Evolutionary conservation across 805 yeast species (phyloP).

Genomic region (Wickerhamomyces hampshirensis): DNA sequence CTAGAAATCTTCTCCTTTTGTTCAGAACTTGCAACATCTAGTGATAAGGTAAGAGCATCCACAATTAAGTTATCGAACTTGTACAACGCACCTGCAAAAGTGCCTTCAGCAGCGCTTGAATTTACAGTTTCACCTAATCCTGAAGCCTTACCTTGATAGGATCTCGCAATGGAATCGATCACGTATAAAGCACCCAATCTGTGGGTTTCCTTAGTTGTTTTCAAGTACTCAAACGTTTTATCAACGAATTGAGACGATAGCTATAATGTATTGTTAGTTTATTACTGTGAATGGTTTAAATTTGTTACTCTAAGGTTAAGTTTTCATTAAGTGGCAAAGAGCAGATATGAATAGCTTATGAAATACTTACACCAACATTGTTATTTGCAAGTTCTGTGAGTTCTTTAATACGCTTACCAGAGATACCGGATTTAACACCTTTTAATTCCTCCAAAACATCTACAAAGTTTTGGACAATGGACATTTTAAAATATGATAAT

Average conservation of each 20-base stretch:
- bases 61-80: constrained; percentile 62
- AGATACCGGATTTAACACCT: constrained; percentile 78
- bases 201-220: constrained; percentile 69
- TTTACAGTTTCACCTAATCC: constrained; percentile 45
- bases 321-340: not conserved
- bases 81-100: constrained; percentile 68
- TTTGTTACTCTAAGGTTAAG: constrained; percentile 28
- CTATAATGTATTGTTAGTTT: too few species aligned
- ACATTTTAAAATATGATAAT: constrained; percentile 13
- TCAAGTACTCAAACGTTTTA: constrained; percentile 60
- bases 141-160: constrained; percentile 69
- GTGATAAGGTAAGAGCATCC: constrained; percentile 56
- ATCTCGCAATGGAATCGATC: constrained; percentile 88
- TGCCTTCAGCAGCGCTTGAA: constrained; percentile 56
- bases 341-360: not conserved
- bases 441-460: constrained; percentile 37
- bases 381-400: constrained; percentile 73
- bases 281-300: too few species aligned
- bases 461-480: constrained; percentile 31
- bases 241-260: constrained; percentile 43
- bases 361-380: constrained; percentile 41
- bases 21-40: constrained; percentile 49
- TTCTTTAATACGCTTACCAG: constrained; percentile 90
- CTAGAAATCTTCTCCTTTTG: constrained; percentile 73
- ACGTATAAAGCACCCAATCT: constrained; percentile 90